These are phyloP conservation scores for Saturnispora serradocipensis DNA, from an alignment of 805 yeast species.

Conservation along the genomic window DNA sequence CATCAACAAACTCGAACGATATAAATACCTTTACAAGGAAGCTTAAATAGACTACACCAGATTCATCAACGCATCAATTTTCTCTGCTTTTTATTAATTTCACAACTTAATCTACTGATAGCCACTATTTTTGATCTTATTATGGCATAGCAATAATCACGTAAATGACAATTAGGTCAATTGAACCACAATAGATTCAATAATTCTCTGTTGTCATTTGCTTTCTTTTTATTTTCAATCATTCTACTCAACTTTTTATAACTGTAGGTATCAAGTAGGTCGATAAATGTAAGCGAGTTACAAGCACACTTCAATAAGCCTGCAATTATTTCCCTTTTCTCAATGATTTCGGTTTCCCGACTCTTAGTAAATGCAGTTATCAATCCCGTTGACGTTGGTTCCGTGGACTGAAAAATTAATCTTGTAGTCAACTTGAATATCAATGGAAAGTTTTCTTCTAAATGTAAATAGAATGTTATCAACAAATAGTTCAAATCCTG, in stretches of 20 bases:
- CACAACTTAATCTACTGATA: too few species aligned
- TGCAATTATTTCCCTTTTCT: slow-evolving; percentile 16
- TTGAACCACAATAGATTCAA: slow-evolving; percentile 14
- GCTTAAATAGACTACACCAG: slow-evolving; percentile 15
- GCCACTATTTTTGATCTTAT: too few species aligned
- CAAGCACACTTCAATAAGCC: slow-evolving; percentile 21
- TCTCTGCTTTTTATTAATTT: not conserved
- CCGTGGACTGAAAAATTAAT: slow-evolving; percentile 13
- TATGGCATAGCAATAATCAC: too few species aligned
- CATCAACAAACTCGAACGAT: slow-evolving; percentile 16
- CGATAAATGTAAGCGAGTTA: slow-evolving; percentile 6
- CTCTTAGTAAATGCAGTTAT: slow-evolving; percentile 16
- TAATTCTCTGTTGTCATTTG: slow-evolving; percentile 1
- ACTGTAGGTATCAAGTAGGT: slow-evolving; percentile 4
- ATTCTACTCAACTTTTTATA: slow-evolving; percentile 8
- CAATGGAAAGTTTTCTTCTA: slow-evolving; percentile 23
- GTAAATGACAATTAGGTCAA: slow-evolving; percentile 3
- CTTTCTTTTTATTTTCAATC: not conserved
- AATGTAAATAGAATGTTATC: slow-evolving; percentile 16
- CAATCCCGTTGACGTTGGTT: slow-evolving; percentile 11
- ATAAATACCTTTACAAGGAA: slow-evolving; percentile 25
- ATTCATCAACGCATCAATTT: not conserved
- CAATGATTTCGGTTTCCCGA: slow-evolving; percentile 12
- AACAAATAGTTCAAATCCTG: slow-evolving; percentile 22
- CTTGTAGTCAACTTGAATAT: slow-evolving; percentile 24